Conservation (phyloP, 306 rosid species). For the Cucumis melo region DNA sequence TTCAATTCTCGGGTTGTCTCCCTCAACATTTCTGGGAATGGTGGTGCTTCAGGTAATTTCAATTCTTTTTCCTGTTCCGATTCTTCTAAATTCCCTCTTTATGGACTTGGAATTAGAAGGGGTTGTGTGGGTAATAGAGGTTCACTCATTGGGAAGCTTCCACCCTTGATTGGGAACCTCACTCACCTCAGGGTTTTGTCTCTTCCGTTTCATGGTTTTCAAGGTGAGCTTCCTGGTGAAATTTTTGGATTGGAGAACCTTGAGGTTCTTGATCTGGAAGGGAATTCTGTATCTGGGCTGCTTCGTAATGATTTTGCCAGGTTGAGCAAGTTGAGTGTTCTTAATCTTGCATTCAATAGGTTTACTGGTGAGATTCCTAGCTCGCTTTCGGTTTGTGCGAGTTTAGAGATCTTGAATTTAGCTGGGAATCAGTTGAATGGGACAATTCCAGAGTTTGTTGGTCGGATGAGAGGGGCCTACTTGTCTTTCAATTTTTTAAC, state of each 20-base stretch:
- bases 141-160: slow-evolving; percentile 39
- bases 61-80: slow-evolving; percentile 25
- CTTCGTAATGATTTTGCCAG: slow-evolving; percentile 23
- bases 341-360: slow-evolving; percentile 66
- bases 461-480: slow-evolving; percentile 46
- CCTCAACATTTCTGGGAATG: slow-evolving; percentile 59
- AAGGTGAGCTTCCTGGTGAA: slow-evolving; percentile 44
- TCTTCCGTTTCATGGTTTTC: slow-evolving; percentile 53
- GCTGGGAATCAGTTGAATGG: slow-evolving; percentile 61
- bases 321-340: slow-evolving; percentile 36
- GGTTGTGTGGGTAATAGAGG: slow-evolving; percentile 30
- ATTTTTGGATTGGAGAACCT: slow-evolving; percentile 55
- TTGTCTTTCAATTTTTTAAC: slow-evolving; percentile 42
- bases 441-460: slow-evolving; percentile 51
- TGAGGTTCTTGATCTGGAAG: slow-evolving; percentile 86
- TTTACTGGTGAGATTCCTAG: slow-evolving; percentile 52
- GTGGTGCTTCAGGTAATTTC: slow-evolving; percentile 20
- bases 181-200: slow-evolving; percentile 59
- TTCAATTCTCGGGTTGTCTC: slow-evolving; percentile 43
- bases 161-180: slow-evolving; percentile 39
- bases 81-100: slow-evolving; percentile 45
- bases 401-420: slow-evolving; percentile 58
- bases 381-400: slow-evolving; percentile 18
- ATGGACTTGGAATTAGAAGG: slow-evolving; percentile 59
- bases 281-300: slow-evolving; percentile 42